Percentiles rank a stretch among this genome's conserved stretches.
Evolutionary conservation across 148 eudicot species (phyloP).

Genomic region (Rhododendron simsii): DNA sequence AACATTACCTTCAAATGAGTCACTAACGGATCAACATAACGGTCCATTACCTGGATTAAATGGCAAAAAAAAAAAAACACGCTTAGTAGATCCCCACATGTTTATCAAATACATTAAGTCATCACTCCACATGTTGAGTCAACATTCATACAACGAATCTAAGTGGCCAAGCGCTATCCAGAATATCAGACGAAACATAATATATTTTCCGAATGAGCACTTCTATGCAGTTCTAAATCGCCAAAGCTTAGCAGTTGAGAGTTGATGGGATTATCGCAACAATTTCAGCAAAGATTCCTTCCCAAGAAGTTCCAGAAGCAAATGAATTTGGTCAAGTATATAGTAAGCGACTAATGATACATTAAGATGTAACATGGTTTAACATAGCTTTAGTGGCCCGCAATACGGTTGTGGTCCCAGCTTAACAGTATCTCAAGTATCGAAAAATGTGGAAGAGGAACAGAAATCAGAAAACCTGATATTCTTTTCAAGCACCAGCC

Average conservation of each 20-base stretch:
- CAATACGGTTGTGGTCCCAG: neutral
- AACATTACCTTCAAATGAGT: slow-evolving; percentile 80
- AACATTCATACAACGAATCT: neutral
- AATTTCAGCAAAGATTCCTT: neutral
- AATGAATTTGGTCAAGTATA: neutral
- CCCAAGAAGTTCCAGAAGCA: neutral
- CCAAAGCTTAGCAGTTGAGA: neutral
- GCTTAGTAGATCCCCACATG: neutral
- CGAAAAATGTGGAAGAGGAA: neutral
- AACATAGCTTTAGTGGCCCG: neutral
- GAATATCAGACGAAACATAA: neutral
- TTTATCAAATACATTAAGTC: no score
- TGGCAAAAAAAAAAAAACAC: neutral
- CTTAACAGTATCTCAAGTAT: neutral
- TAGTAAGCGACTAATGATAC: neutral
- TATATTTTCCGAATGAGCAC: neutral
- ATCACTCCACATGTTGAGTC: neutral
- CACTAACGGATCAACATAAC: slow-evolving; percentile 96
- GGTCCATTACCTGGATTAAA: slow-evolving; percentile 77
- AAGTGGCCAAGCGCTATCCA: neutral
- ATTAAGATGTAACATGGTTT: neutral
- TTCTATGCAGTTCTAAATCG: neutral
- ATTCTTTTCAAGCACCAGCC: neutral
- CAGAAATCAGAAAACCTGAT: neutral
- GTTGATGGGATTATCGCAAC: neutral